A percentile compares a stretch with the other conserved stretches of the same genome.
phyloP scores from a whole-genome alignment of 441 rosid species.

The Omphalea diandra region DNA sequence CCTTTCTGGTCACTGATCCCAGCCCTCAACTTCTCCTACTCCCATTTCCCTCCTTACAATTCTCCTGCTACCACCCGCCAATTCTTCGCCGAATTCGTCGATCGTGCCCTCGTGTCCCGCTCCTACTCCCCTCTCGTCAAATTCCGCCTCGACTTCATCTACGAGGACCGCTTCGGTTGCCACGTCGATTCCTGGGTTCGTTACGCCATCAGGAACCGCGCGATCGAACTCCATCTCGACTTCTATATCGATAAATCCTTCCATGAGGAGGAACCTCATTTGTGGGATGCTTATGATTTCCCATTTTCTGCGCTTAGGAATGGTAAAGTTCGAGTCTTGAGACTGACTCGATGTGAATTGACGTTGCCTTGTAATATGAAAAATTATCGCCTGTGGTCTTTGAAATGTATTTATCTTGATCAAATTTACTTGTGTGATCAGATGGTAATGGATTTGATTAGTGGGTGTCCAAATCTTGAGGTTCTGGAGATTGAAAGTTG shows the following conservation, averaged over 20 bases:
- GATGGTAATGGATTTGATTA: constrained; percentile 13
- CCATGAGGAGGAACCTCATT: neutral
- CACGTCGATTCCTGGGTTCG: constrained; percentile 18
- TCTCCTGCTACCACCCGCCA: constrained; percentile 14
- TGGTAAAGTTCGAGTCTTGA: constrained; percentile 15
- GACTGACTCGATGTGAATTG: constrained; percentile 15
- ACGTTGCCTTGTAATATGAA: constrained; percentile 12
- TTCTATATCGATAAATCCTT: constrained; percentile 1
- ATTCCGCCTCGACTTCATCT: constrained; percentile 17
- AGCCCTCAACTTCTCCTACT: constrained; percentile 3
- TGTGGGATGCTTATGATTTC: constrained; percentile 13
- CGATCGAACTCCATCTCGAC: constrained; percentile 2
- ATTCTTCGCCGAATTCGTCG: constrained; percentile 21
- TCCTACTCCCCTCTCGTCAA: constrained; percentile 2
- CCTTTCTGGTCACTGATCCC: constrained; percentile 12
- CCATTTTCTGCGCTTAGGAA: constrained; percentile 12
- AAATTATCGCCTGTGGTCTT: neutral
- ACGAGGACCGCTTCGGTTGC: constrained; percentile 6
- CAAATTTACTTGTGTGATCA: constrained; percentile 16
- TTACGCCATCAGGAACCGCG: constrained; percentile 9
- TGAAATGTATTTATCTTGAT: constrained; percentile 12
- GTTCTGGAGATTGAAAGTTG: constrained; percentile 18
- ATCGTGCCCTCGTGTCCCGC: constrained; percentile 7
- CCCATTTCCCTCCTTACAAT: constrained; percentile 15
- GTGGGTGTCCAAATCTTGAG: constrained; percentile 18